Base-by-base conservation (phyloP, 345 rosid genomes). In the Aegle marmelos region DNA sequence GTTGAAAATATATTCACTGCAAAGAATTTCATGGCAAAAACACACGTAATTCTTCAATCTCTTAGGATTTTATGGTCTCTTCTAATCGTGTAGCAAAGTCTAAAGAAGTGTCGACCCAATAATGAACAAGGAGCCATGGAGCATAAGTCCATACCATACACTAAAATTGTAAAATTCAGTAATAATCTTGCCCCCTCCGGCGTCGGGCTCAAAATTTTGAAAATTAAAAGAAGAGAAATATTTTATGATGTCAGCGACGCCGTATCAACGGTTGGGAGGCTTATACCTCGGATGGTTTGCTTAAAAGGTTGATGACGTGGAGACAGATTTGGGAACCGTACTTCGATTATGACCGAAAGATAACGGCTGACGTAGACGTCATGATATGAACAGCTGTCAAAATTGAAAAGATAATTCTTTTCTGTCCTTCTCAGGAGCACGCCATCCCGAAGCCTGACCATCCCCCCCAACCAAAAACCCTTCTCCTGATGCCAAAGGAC, bases 241-340 rank as follows among this genome's bases (percentile, higher is more conserved):
- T n/a, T 21, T 5, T 0, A 2, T 41, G 69, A 45, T 5, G 70
- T 63, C 41, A 11, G 17, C 31, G 9, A 10, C 14, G 25, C 45
- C 22, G 59, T 33, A 31, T 27, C 9, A 9, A 53, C 34, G 1
- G 39, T 16, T 3, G 30, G 1, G 45, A 16, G 57, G 75, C 74
- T 73, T 73, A 77, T 73, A 37, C 72, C 81, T 78, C 81, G 67
- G 70, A 68, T 68, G n/a, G 10, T 31, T 81, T 37, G 14, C 17
- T 6, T 6, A n/a, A 45, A 36, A 16, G 21, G 28, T 0, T 3
- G 0, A 41, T 68, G 78, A 74, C 79, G 84, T 62, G 79, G 79
- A 71, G n/a, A 22, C 9, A 34, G 61, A 68, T 73, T 73, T 39
- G 60, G 53, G 48, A 28, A 50, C 76, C 37, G 50, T 30, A 37